These are phyloP conservation scores for Ostreobium quekettii DNA, from an alignment of 139 green algal species.

Conservation along the genomic window DNA sequence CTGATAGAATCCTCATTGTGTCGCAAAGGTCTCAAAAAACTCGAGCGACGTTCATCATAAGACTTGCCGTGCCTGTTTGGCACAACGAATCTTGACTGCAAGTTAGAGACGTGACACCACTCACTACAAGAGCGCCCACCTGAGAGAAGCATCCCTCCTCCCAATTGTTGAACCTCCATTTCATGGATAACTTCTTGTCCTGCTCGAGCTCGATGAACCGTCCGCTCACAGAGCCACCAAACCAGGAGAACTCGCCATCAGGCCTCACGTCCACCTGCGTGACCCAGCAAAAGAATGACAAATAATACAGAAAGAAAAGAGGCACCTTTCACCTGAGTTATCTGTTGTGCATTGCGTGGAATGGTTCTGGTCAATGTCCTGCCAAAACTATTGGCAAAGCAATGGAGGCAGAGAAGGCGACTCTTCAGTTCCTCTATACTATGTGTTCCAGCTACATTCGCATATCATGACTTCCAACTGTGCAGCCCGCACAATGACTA, in stretches of 20 bases:
- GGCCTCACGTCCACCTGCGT: neutral
- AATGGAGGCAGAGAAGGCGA: too few relatives aligned
- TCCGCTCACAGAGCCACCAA: constrained; percentile 54
- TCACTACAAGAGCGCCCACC: constrained; percentile 28
- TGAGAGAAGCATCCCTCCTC: constrained; percentile 47
- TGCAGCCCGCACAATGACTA: too few relatives aligned
- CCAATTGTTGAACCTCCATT: constrained; percentile 85
- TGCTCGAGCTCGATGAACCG: constrained; percentile 52
- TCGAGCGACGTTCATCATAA: neutral
- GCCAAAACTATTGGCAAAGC: too few relatives aligned
- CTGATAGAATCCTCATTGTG: too few relatives aligned
- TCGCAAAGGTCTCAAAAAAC: constrained; percentile 7
- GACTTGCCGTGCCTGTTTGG: neutral
- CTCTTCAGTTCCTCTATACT: too few relatives aligned
- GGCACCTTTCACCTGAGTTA: too few relatives aligned
- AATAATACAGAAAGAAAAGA: too few relatives aligned
- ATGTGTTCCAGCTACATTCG: too few relatives aligned
- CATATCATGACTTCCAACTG: too few relatives aligned
- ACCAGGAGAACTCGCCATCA: constrained; percentile 36
- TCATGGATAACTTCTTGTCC: constrained; percentile 44
- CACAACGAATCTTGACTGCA: neutral
- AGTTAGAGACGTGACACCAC: neutral
- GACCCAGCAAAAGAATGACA: neutral
- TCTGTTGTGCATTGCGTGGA: too few relatives aligned
- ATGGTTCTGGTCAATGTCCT: too few relatives aligned